Evolutionary conservation across 768 basidiomycete genomes (phyloP).

Genomic region (Suillus americanus): DNA sequence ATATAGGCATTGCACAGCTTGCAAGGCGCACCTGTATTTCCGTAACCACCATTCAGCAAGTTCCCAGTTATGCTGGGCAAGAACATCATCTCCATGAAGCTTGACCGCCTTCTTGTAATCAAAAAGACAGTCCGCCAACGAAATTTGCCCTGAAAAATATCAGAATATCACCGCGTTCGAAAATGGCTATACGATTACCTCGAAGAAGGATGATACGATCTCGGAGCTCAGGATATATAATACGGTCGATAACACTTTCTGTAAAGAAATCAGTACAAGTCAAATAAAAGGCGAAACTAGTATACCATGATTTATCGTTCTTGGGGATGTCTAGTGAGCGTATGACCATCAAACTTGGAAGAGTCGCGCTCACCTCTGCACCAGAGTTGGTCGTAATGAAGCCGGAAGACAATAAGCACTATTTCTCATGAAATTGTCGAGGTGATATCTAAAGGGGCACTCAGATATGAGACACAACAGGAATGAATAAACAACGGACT

Average conservation of each 20-base stretch:
- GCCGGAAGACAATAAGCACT: constrained; percentile 85
- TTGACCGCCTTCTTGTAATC: constrained; percentile 68
- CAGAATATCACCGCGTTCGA: constrained; percentile 9
- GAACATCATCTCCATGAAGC: constrained; percentile 88
- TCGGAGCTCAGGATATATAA: constrained; percentile 85
- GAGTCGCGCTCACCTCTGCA: constrained; percentile 61
- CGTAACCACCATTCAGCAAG: constrained; percentile 79
- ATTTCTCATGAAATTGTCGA: constrained; percentile 87
- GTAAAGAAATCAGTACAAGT: constrained; percentile 15
- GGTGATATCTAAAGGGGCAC: constrained; percentile 64
- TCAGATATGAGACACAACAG: constrained; percentile 5
- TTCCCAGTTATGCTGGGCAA: constrained; percentile 92
- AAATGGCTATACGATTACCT: constrained; percentile 46
- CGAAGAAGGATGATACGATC: constrained; percentile 89
- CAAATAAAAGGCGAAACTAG: constrained; percentile 9
- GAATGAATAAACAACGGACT: constrained; percentile 41
- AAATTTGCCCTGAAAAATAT: constrained; percentile 60
- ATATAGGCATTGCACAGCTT: not conserved
- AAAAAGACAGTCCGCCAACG: constrained; percentile 76
- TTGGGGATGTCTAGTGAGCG: constrained; percentile 26
- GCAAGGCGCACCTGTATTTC: constrained; percentile 63
- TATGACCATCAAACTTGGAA: not conserved
- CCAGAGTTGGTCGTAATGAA: constrained; percentile 83
- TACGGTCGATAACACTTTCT: constrained; percentile 91
- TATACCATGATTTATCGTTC: constrained; percentile 83